Base-by-base conservation (phyloP, 352 stramenopile species). In the Phytophthora palmivora region DNA sequence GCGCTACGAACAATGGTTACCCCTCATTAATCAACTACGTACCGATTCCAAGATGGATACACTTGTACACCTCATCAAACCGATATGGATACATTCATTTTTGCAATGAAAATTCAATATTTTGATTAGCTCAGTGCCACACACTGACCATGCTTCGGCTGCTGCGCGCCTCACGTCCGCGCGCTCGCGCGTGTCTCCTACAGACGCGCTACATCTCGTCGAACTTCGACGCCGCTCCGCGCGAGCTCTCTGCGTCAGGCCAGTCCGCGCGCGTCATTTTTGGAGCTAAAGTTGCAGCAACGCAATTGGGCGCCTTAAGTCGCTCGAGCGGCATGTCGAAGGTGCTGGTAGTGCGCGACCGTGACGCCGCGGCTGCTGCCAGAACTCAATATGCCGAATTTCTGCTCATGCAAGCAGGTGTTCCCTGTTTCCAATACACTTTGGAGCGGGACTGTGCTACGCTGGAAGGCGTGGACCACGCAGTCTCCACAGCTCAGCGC, bases 351-450 rank as follows among this genome's bases (percentile, higher is more conserved):
- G 81, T 92, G 46, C 84, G 81, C 15, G 81, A 92, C 64, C 71
- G 76, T 28, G 81, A 91, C 45, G 56, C 63, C 24, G 76, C 71
- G 9, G 79, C 83, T 6, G 79, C 81, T 3, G 74, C 67, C 8
- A 78, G 81, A 32, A 78, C 84, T 22, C 79, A 87, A 57, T 91
- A 88, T 58, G 73, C 70, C n/a, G 79, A 92, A 70, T 92, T 84
- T 34, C 43, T 92, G 36, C 58, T 92, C 16, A 77, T 91, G 67
- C 81, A 91, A 38, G 73, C 75, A 26, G 82, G 81, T 2, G 70
- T 92, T 6, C 79, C 84, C 10, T 88, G 77, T 49, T 92, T 92
- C 53, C 81, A 91, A 64, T 87, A 88, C 68, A 92, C 84, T 15
- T 52, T 92, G 43, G 70, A 78, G 61, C 71, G 76, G 14, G 84